phyloP scores from a whole-genome alignment of 345 rosid species.

The Reutealis trisperma region DNA sequence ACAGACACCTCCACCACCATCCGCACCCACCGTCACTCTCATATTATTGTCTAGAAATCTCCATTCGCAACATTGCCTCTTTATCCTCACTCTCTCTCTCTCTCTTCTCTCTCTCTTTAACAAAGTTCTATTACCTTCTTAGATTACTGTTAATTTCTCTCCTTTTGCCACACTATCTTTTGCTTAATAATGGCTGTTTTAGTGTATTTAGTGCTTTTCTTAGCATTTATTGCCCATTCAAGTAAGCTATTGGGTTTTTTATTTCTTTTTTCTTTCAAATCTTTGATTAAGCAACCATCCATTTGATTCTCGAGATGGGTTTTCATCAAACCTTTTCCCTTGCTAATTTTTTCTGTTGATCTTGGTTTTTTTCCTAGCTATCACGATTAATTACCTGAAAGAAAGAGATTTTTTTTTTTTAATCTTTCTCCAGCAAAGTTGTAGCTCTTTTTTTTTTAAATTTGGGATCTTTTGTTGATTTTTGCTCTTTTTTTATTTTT shows the following conservation, averaged over 20 bases:
- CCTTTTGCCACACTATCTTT: constrained; percentile 9
- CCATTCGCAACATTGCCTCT: neutral
- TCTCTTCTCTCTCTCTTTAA: neutral
- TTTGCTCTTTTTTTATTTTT: neutral
- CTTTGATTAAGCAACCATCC: neutral
- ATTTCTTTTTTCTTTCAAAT: neutral
- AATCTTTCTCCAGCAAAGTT: neutral
- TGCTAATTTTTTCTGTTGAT: neutral
- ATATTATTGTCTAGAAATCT: constrained; percentile 27
- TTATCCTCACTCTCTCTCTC: neutral
- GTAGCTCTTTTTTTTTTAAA: neutral
- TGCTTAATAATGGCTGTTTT: constrained; percentile 55
- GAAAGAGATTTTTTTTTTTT: neutral
- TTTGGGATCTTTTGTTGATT: neutral
- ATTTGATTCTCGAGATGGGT: constrained; percentile 7
- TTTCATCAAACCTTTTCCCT: neutral
- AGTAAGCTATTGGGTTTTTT: constrained; percentile 45
- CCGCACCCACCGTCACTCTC: constrained; percentile 31
- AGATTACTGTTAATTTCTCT: constrained; percentile 1
- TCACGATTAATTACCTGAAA: neutral
- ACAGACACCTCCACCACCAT: constrained; percentile 22
- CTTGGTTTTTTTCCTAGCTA: neutral
- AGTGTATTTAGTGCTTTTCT: constrained; percentile 47
- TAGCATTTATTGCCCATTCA: constrained; percentile 58
- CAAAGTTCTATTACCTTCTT: neutral